A percentile compares a stretch with the other conserved stretches of the same genome.
Evolutionary conservation across 2,329 filamentous ascomycete species (phyloP).

Genomic region (Fusarium citri): DNA sequence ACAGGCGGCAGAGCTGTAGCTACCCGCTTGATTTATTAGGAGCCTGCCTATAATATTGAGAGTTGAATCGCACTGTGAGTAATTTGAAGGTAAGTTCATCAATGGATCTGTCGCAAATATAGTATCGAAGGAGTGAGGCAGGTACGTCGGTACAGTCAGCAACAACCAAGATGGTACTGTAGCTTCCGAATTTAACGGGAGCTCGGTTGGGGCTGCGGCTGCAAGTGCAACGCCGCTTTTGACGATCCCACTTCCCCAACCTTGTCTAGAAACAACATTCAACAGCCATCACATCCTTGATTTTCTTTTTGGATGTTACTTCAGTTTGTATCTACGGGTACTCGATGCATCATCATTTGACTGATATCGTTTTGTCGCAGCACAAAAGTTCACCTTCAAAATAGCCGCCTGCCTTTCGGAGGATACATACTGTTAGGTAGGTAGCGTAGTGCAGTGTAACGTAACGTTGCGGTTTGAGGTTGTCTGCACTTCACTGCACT

Average conservation of each 20-base stretch:
- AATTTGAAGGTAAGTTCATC: not conserved
- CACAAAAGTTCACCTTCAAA: constrained; percentile 11
- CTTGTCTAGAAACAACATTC: constrained; percentile 11
- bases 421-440: not conserved
- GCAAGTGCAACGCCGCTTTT: constrained; percentile 11
- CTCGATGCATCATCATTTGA: not conserved
- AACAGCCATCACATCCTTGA: not conserved
- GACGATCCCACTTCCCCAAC: constrained; percentile 29
- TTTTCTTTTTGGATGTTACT: not conserved
- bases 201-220: constrained; percentile 11
- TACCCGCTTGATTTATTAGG: not conserved
- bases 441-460: constrained; percentile 35
- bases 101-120: constrained; percentile 37
- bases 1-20: constrained; percentile 1
- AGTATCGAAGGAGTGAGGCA: constrained; percentile 15
- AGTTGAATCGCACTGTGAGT: not conserved
- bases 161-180: not conserved
- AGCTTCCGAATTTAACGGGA: constrained; percentile 10
- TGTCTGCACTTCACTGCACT: constrained; percentile 9
- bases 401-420: constrained; percentile 11
- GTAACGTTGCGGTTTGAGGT: constrained; percentile 44
- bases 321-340: not conserved
- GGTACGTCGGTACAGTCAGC: not conserved
- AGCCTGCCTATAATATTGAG: not conserved
- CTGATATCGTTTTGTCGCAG: not conserved